These are phyloP conservation scores for Margaritispora aquatica DNA, from an alignment of 495 filamentous ascomycete genomes.

Conservation along the genomic window DNA sequence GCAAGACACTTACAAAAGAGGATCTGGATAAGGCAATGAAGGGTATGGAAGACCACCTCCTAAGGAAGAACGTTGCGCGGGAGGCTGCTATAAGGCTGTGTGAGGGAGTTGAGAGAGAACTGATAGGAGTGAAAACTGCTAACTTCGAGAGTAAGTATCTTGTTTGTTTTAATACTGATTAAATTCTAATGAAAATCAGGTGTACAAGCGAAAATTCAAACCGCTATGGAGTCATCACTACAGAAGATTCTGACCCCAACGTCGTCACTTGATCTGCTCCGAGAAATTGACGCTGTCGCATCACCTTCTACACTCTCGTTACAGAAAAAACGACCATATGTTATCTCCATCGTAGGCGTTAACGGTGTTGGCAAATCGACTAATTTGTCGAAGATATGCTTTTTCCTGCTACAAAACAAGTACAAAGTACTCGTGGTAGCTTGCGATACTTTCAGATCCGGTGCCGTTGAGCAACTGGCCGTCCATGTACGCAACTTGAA, in stretches of 20 bases:
- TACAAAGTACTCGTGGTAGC: constrained; percentile 93
- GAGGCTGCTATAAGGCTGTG: constrained; percentile 90
- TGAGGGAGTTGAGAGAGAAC: constrained; percentile 81
- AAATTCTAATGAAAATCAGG: constrained; percentile 28
- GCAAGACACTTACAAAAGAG: constrained; percentile 79
- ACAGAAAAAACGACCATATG: constrained; percentile 70
- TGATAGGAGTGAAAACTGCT: constrained; percentile 85
- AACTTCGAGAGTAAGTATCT: constrained; percentile 73
- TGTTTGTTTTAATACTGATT: neutral
- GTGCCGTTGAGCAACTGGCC: constrained; percentile 92
- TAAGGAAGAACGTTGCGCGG: constrained; percentile 93
- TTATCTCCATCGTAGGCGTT: constrained; percentile 95
- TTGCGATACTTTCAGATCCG: constrained; percentile 95
- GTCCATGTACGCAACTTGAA: constrained; percentile 89
- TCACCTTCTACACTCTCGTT: constrained; percentile 49
- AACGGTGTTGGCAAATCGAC: constrained; percentile 98
- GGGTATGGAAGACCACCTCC: constrained; percentile 90
- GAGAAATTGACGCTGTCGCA: constrained; percentile 79
- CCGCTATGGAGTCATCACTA: constrained; percentile 83
- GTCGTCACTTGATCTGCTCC: constrained; percentile 85
- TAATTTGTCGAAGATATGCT: constrained; percentile 93
- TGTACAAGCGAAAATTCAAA: constrained; percentile 73
- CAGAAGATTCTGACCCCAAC: constrained; percentile 94
- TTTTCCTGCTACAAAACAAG: constrained; percentile 94
- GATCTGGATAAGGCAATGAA: constrained; percentile 89